Base-by-base conservation (phyloP, 2,329 filamentous ascomycete genomes). In the Coleophoma cylindrospora region DNA sequence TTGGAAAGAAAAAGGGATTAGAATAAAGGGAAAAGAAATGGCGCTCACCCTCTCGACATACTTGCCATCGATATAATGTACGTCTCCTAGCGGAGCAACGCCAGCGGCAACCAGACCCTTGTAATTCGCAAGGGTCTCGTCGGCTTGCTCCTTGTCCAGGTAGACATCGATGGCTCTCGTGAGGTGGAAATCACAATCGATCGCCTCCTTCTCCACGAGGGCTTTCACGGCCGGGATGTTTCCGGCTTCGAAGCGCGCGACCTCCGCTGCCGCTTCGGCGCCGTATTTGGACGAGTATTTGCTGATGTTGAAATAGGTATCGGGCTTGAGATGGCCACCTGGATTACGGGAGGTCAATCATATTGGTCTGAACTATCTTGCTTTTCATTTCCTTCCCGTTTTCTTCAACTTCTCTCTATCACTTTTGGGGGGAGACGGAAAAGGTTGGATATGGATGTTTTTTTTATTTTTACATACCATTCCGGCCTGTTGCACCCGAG, bases 81-180 rank as follows among this genome's bases (percentile, higher is more conserved):
- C 72, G 4, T 68, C 67, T 3, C 66, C 64, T n/a, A 88, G 70
- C 14, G 76, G 74, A 49, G 66, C 64, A 12, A 72, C 65, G 0
- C 79, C 80, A 4, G 74, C 68, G 1, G 70, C 65, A 14, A 83
- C 69, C 15, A 76, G 71, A n/a, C 72, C 60, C 9, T 77, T 74
- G 61, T 79, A 83, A 57, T 84, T 77, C 11, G 76, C 76, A 60
- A 86, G 83, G 19, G 86, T 80, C 50, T 83, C 84, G 3, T 77
- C 74, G 10, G 81, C 75, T 4, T 72, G 68, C 34, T 40, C 36
- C 34, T 54, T 43, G 33, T 65, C 63, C 13, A 67, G 57, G 49
- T 66, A 66, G 2, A 70, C 66, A 54, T 73, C 71, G 21, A 67
- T 60, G 1, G 63, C 62, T 17, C 67, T 59, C 1, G 67, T 69